Evolutionary conservation across 345 rosid species (phyloP), one percentile per base, ranked within the genome.

Genomic region (Jatropha curcas): DNA sequence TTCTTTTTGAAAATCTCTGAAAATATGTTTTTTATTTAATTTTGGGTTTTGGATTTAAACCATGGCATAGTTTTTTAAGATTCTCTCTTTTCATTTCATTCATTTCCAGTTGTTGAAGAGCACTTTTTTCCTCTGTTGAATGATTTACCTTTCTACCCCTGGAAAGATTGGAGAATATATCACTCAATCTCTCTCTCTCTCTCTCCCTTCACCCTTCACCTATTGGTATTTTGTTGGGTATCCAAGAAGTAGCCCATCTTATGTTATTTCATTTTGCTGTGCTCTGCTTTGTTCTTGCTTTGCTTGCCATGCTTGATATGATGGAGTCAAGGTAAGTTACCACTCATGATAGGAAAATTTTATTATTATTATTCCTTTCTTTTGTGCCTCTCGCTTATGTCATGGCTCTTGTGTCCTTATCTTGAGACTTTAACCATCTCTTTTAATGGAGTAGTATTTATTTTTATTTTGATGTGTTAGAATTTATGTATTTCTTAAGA

Each of bases 131-230:
- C 22, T 50, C 7, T 5, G 0, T 51, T 22, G 35, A 0, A 57
- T 46, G 63, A 68, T 46, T 76, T 72, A 72, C 77, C 72, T 62
- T 68, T 80, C 33, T 68, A 60, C 80, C 80, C 83, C 53, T 71
- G 27, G 19, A 67, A 71, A 24, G 57, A 57, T 61, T 46, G 1
- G 74, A 58, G 74, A 37, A 24, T 55, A 35, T 7, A 53, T 34
- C 61, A 25, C 7, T 69, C 67, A n/a, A n/a, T n/a, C n/a, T n/a
- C n/a, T n/a, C n/a, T 50, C 66, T 61, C 30, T 62, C 60, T 50
- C 60, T 62, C 16, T 17, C 34, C 72, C 50, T 37, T 58, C 74
- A 52, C 62, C 22, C 28, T 37, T 22, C 14, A 50, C 28, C 28
- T 31, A 4, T 0, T 50, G 37, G 13, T 37, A 37, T 37, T 17